These are phyloP conservation scores for Schizosaccharomyces japonicus DNA, from an alignment of 805 yeast species.

Conservation along the genomic window DNA sequence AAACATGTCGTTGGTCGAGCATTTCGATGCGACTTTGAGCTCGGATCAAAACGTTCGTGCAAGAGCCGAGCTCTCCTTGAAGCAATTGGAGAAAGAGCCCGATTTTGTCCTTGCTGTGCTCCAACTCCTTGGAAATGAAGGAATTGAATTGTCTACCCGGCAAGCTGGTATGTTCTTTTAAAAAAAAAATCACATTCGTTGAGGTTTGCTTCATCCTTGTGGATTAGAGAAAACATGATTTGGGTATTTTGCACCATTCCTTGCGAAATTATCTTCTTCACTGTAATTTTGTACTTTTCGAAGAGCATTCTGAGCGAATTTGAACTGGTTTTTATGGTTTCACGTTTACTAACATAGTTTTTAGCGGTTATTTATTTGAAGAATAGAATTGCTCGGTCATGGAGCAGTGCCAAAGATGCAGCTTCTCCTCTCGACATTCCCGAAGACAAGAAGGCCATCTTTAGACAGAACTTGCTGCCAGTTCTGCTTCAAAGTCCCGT, in stretches of 20 bases:
- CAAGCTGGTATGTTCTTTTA: conserved; percentile 23
- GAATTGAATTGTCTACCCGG: conserved; percentile 10
- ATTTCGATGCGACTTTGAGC: conserved; percentile 57
- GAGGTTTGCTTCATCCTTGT: too few relatives aligned
- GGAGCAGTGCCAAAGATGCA: conserved; percentile 22
- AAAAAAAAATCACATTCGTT: too few relatives aligned
- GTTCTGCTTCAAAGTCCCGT: conserved; percentile 30
- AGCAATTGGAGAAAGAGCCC: conserved; percentile 27
- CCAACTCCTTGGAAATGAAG: conserved; percentile 29
- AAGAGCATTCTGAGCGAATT: too few relatives aligned
- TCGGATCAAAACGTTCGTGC: conserved; percentile 36
- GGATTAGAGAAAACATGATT: too few relatives aligned
- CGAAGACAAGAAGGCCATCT: conserved; percentile 46
- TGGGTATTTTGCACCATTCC: too few relatives aligned
- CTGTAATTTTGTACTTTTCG: too few relatives aligned
- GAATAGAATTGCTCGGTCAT: conserved; percentile 40
- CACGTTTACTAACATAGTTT: neutral
- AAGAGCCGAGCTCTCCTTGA: conserved; percentile 47
- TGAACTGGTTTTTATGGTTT: neutral
- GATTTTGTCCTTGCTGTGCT: conserved; percentile 70
- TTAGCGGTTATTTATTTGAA: conserved; percentile 54
- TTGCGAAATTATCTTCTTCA: too few relatives aligned
- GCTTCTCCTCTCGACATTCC: conserved; percentile 15
- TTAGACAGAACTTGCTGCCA: conserved; percentile 43
- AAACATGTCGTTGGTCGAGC: conserved; percentile 42